Evolutionary conservation across 495 filamentous ascomycete species (phyloP).

Genomic region (Massariosphaeria phaeospora): DNA sequence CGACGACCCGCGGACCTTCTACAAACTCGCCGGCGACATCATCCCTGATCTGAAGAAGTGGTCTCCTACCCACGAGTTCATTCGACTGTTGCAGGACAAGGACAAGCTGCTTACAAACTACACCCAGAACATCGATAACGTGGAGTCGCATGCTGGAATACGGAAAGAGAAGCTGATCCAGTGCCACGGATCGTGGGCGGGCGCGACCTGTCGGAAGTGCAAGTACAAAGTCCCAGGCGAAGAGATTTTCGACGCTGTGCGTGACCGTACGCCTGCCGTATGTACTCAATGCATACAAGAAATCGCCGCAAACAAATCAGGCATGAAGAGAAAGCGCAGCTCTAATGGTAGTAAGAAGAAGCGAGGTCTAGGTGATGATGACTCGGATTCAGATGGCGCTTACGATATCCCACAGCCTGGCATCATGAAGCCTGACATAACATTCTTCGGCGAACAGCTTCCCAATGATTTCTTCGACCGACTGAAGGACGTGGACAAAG

Average conservation of each 20-base stretch:
- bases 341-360: conserved; percentile 51
- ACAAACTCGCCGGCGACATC: conserved; percentile 85
- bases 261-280: conserved; percentile 61
- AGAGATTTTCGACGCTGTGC: conserved; percentile 72
- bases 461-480: conserved; percentile 79
- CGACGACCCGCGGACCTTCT: conserved; percentile 78
- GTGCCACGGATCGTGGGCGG: conserved; percentile 94
- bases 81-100: conserved; percentile 86
- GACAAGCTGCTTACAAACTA: conserved; percentile 92
- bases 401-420: conserved; percentile 66
- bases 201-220: conserved; percentile 84
- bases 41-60: conserved; percentile 67
- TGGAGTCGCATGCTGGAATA: conserved; percentile 85
- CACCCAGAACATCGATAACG: conserved; percentile 98
- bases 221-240: conserved; percentile 67
- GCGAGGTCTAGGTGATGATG: conserved; percentile 48
- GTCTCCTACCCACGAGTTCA: conserved; percentile 92
- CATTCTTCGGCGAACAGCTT: conserved; percentile 90
- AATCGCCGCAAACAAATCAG: conserved; percentile 42
- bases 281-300: conserved; percentile 57
- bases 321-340: conserved; percentile 73
- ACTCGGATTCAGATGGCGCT: conserved; percentile 68
- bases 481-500: conserved; percentile 70
- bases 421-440: conserved; percentile 99
- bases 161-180: conserved; percentile 79